A percentile compares a stretch with the other conserved stretches of the same genome.
phyloP scores from a whole-genome alignment of 2,329 filamentous ascomycete genomes.

The Epichloe baconii region DNA sequence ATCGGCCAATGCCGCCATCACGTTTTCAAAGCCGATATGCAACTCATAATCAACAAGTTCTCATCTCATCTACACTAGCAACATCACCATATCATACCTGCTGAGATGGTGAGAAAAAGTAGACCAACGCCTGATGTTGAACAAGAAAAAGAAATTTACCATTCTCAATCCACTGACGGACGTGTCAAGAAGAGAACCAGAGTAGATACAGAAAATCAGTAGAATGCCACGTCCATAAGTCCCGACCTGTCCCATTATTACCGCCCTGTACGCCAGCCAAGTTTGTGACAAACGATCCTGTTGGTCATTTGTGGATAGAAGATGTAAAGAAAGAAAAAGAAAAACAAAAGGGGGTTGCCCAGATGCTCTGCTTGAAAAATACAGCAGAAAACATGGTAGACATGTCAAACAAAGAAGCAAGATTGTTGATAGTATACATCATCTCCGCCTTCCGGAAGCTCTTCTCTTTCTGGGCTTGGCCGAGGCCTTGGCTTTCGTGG shows the following conservation, averaged over 20 bases:
- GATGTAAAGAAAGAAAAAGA: background rate
- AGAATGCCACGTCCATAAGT: background rate
- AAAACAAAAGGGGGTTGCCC: background rate
- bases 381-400: background rate
- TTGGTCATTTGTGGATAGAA: background rate
- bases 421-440: constrained; percentile 5
- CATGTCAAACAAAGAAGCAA: background rate
- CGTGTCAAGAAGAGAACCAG: background rate
- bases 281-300: background rate
- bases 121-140: background rate
- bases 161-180: background rate
- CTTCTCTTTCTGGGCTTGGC: constrained; percentile 21
- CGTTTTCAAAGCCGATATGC: no score
- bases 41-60: no score
- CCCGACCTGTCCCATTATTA: background rate
- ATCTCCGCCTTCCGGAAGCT: constrained; percentile 22
- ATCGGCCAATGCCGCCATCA: no score
- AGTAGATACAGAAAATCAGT: background rate
- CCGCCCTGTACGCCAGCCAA: background rate
- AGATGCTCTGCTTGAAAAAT: background rate
- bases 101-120: background rate
- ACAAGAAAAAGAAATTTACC: background rate
- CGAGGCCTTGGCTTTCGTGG: constrained; percentile 16
- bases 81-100: background rate
- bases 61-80: background rate